These are phyloP conservation scores for Aspergillus cristatus DNA, from an alignment of 495 filamentous ascomycete species.

Conservation along the genomic window DNA sequence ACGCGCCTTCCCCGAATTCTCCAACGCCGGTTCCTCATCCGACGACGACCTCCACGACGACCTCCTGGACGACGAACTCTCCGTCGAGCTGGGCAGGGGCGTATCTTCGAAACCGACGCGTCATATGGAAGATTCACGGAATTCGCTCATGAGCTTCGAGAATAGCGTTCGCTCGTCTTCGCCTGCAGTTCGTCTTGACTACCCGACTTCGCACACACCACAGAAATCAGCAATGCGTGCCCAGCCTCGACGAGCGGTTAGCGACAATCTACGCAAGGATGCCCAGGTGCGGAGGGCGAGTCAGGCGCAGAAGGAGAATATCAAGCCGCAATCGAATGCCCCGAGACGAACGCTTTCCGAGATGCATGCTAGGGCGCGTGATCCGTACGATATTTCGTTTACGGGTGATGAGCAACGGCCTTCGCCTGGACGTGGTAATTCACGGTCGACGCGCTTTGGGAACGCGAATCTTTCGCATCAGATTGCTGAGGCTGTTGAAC, in stretches of 20 bases:
- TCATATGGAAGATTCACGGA: conserved; percentile 33
- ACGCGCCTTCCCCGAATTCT: conserved; percentile 54
- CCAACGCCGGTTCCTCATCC: conserved; percentile 32
- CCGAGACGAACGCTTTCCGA: conserved; percentile 40
- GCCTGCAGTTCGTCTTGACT: conserved; percentile 36
- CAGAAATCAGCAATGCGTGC: conserved; percentile 24
- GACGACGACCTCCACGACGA: conserved; percentile 27
- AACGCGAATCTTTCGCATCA: conserved; percentile 34
- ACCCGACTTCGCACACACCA: conserved; percentile 32
- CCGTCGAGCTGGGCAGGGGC: conserved; percentile 39
- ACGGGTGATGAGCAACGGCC: conserved; percentile 43
- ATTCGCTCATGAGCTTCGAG: conserved; percentile 38
- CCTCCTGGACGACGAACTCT: conserved; percentile 20
- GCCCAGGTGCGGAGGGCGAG: conserved; percentile 35
- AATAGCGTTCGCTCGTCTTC: conserved; percentile 41
- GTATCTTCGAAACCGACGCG: conserved; percentile 20
- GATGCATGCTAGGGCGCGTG: conserved; percentile 46
- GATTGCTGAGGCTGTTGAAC: conserved; percentile 37
- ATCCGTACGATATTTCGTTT: conserved; percentile 46
- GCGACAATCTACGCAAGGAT: conserved; percentile 37
- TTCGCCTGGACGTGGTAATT: conserved; percentile 32
- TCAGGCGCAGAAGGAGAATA: conserved; percentile 38
- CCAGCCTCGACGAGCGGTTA: conserved; percentile 19
- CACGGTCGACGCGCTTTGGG: conserved; percentile 49
- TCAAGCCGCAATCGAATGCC: conserved; percentile 28